Evolutionary conservation across 2,329 filamentous ascomycete genomes (phyloP).

Genomic region (Microcera coccophila): DNA sequence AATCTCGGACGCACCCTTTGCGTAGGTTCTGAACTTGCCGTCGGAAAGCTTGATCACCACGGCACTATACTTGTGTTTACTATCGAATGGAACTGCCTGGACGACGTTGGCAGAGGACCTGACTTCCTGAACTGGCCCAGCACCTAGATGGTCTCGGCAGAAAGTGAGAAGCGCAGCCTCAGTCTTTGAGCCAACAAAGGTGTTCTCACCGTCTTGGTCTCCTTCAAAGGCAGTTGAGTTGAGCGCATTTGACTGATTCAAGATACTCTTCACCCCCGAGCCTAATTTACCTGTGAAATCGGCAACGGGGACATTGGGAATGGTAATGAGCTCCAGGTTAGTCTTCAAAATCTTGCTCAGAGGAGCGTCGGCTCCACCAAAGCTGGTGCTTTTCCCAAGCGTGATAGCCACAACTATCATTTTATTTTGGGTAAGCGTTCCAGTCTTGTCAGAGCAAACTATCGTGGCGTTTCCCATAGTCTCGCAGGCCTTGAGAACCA

Average conservation of each 20-base stretch:
- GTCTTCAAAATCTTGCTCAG: conserved; percentile 20
- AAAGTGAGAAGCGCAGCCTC: conserved; percentile 52
- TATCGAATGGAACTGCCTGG: conserved; percentile 54
- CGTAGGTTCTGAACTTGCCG: conserved; percentile 44
- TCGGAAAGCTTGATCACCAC: conserved; percentile 48
- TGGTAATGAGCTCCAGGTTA: conserved; percentile 15
- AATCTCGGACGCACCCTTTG: conserved; percentile 57
- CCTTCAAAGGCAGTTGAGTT: conserved; percentile 58
- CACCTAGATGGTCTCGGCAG: conserved; percentile 48
- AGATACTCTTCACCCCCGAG: conserved; percentile 52
- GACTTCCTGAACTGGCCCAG: conserved; percentile 43
- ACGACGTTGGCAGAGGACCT: conserved; percentile 45
- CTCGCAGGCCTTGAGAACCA: conserved; percentile 64
- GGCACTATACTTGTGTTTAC: conserved; percentile 54
- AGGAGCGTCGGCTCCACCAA: conserved; percentile 19
- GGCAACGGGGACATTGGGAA: conserved; percentile 26
- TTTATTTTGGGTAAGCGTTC: conserved; percentile 55
- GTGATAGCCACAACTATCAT: conserved; percentile 72
- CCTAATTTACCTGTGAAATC: conserved; percentile 23
- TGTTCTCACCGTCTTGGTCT: conserved; percentile 40
- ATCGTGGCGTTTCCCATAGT: conserved; percentile 71
- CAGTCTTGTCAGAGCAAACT: conserved; percentile 65
- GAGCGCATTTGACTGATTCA: conserved; percentile 54
- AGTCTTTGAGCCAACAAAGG: conserved; percentile 54
- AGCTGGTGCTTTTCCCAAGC: conserved; percentile 45